Evolutionary conservation across 768 basidiomycete species (phyloP).

Genomic region (Clavulina sp.): DNA sequence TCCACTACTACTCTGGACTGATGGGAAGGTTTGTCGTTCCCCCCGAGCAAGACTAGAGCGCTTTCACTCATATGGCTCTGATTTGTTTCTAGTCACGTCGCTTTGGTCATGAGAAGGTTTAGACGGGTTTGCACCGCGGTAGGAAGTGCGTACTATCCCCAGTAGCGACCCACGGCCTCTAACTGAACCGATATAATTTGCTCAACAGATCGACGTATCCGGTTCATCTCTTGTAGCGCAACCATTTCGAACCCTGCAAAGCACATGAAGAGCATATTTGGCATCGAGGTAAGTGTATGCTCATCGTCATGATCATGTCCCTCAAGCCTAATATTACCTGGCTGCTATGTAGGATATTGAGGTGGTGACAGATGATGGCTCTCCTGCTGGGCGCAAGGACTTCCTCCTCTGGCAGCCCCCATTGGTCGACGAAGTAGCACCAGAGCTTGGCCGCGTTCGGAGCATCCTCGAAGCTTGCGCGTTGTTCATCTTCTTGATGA

Average conservation of each 20-base stretch:
- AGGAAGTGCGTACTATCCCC: slow-evolving; percentile 38
- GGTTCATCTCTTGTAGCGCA: slow-evolving; percentile 75
- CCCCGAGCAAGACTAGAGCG: not conserved
- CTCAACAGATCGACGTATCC: slow-evolving; percentile 32
- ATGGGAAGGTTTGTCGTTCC: slow-evolving; percentile 45
- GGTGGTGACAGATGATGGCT: slow-evolving; percentile 61
- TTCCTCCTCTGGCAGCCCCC: slow-evolving; percentile 65
- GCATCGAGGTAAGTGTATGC: slow-evolving; percentile 27
- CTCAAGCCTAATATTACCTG: not conserved
- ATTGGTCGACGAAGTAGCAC: slow-evolving; percentile 34
- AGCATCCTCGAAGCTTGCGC: slow-evolving; percentile 49
- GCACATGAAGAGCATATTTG: slow-evolving; percentile 66
- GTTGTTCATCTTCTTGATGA: slow-evolving; percentile 69
- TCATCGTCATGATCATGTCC: not conserved
- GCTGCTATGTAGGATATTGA: slow-evolving; percentile 30
- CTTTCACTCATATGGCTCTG: not conserved
- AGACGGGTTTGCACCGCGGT: slow-evolving; percentile 58
- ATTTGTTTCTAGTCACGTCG: slow-evolving; percentile 42
- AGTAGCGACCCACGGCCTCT: not conserved
- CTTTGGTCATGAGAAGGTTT: slow-evolving; percentile 58
- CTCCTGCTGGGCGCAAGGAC: slow-evolving; percentile 66
- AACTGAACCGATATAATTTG: slow-evolving; percentile 5
- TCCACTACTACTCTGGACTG: slow-evolving; percentile 71
- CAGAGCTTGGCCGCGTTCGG: slow-evolving; percentile 35
- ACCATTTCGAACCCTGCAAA: slow-evolving; percentile 57